A percentile compares a stretch with the other conserved stretches of the same genome.
Conservation (phyloP, 2,329 filamentous ascomycete species). For the Fusarium lateritium region DNA sequence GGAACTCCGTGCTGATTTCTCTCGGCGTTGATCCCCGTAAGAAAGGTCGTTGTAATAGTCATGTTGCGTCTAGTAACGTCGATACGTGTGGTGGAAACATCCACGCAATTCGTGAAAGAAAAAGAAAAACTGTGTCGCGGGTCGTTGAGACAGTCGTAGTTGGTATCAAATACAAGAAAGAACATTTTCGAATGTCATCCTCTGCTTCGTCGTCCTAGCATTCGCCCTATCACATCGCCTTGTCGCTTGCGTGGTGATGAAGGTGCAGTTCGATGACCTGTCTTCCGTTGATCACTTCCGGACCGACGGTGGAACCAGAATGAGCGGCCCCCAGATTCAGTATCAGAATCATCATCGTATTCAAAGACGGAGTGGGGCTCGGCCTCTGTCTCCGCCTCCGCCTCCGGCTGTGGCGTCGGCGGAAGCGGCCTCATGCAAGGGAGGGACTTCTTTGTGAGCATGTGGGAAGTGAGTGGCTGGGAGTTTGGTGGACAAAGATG, state of each 20-base stretch:
- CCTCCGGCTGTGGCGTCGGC: constrained; percentile 43
- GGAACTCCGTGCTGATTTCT: constrained; percentile 33
- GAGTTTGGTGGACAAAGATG: constrained; percentile 38
- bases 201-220: constrained; percentile 55
- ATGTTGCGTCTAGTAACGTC: constrained; percentile 37
- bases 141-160: constrained; percentile 45
- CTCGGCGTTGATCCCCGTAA: constrained; percentile 19
- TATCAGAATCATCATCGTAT: constrained; percentile 63
- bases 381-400: constrained; percentile 19
- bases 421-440: constrained; percentile 46
- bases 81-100: constrained; percentile 17
- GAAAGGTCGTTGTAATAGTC: constrained; percentile 22
- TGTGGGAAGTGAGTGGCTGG: constrained; percentile 36
- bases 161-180: constrained; percentile 40
- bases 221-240: constrained; percentile 56
- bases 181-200: constrained; percentile 27
- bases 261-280: constrained; percentile 43
- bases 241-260: constrained; percentile 50
- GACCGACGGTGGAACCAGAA: constrained; percentile 61
- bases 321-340: constrained; percentile 55
- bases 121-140: constrained; percentile 11
- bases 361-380: constrained; percentile 64
- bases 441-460: constrained; percentile 50
- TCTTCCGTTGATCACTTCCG: constrained; percentile 50
- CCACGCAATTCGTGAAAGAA: constrained; percentile 24